Evolutionary conservation across 257 asterid species (phyloP), one percentile per base, ranked within the genome.

Genomic region (Capsicum pubescens): DNA sequence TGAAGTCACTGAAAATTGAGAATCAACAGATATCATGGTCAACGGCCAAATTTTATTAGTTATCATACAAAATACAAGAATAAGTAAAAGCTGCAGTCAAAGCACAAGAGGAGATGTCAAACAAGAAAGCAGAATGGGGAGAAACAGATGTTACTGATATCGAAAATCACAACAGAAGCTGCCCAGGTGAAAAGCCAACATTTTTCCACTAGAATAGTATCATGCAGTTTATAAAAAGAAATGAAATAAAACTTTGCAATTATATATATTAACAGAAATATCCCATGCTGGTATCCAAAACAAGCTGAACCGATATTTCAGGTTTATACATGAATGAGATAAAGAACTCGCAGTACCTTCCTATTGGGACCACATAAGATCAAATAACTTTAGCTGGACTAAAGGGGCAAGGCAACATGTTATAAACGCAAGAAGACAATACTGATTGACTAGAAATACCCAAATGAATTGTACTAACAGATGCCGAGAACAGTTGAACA

Each of bases 1-100:
- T 71, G 17, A 46, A n/a, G 76, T 59, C 36, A 42, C 83, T 42
- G 77, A 61, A 32, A 21, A 81, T 61, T 19, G 61, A 81, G 84
- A 46, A 61, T 81, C 48, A 42, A 15, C 39, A n/a, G 76, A 69
- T 52, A 76, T 76, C 81, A 76, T 52, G 81, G 61, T 52, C 63
- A 1, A 52, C 6, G 8, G 14, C 81, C 81, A 35, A 17, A 76
- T 57, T 76, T 72, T 52, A 36, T 76, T 64, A 82, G 84, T 15
- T 79, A 50, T 35, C 44, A 61, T 21, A 26, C 79, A 82, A 64
- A 36, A 61, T 21, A 26, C 79, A 82, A 64, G n/a, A 19, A 66
- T 26, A 50, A 64, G 61, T 72, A 48, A 63, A 82, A 46, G 48
- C 26, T 57, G 5, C 36, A 50, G 59, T 32, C 56, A 81, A 81